Conservation (phyloP, 257 asterid species). For the Nicotiana knightiana region DNA sequence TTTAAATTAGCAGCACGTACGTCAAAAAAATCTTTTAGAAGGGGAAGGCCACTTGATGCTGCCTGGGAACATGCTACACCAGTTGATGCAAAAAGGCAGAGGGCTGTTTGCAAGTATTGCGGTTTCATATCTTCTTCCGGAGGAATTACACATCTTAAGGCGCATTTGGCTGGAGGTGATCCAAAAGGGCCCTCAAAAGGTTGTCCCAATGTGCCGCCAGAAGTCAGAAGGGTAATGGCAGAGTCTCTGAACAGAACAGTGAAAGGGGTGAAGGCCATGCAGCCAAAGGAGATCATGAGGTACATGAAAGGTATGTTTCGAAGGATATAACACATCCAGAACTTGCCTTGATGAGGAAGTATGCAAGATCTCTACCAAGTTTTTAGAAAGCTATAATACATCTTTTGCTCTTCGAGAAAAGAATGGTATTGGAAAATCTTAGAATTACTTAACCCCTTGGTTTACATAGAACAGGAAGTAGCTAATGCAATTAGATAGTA, state of each 20-base stretch:
- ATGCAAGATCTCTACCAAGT: neutral
- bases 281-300: constrained; percentile 4
- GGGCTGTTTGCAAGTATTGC: constrained; percentile 39
- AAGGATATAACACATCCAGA: neutral
- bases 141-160: constrained; percentile 36
- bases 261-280: constrained; percentile 24
- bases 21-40: constrained; percentile 19
- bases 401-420: neutral
- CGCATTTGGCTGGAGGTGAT: constrained; percentile 49
- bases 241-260: constrained; percentile 25
- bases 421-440: neutral
- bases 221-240: constrained; percentile 27
- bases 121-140: constrained; percentile 42
- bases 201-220: constrained; percentile 37
- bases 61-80: constrained; percentile 43
- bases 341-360: constrained; percentile 3
- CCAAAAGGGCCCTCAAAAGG: constrained; percentile 26
- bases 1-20: constrained; percentile 20
- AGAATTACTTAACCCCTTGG: neutral
- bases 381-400: constrained; percentile 1
- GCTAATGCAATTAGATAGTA: neutral
- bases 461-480: neutral
- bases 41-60: constrained; percentile 34
- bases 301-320: constrained; percentile 7
- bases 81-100: constrained; percentile 34